Conservation (phyloP, 257 asterid species). For the Solanum neorickii region DNA sequence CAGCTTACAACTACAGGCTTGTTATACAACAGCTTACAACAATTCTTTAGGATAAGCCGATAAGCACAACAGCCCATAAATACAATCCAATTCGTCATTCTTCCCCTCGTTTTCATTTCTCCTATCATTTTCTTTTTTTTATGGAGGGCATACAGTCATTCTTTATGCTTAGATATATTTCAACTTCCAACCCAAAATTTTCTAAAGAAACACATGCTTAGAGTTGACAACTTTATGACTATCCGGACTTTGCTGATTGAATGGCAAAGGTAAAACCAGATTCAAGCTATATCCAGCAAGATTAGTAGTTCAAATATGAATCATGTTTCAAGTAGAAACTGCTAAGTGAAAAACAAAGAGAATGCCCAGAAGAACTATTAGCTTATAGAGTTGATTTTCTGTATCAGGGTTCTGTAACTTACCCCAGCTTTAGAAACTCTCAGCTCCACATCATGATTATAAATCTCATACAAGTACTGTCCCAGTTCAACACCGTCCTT, state of each 20-base stretch:
- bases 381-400: not conserved
- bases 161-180: not conserved
- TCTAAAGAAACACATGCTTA: not conserved
- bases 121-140: not conserved
- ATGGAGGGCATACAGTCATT: not conserved
- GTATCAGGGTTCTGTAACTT: constrained; percentile 19
- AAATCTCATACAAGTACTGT: constrained; percentile 74
- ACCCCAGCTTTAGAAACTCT: constrained; percentile 97
- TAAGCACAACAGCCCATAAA: not conserved
- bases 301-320: not conserved
- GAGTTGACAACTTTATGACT: not conserved
- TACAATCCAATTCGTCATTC: not conserved
- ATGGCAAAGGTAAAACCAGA: not conserved
- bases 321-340: not conserved
- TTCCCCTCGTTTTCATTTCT: not conserved
- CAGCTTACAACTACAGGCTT: not conserved
- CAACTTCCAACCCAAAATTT: not conserved
- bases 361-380: not conserved
- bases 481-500: constrained; percentile 90
- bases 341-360: not conserved
- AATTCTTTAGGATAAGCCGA: not conserved
- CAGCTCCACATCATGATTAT: constrained; percentile 86
- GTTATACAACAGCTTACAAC: not conserved
- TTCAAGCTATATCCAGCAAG: not conserved
- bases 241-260: not conserved